Conservation (phyloP, 768 basidiomycete genomes). For the Hirschioporus abietinus region DNA sequence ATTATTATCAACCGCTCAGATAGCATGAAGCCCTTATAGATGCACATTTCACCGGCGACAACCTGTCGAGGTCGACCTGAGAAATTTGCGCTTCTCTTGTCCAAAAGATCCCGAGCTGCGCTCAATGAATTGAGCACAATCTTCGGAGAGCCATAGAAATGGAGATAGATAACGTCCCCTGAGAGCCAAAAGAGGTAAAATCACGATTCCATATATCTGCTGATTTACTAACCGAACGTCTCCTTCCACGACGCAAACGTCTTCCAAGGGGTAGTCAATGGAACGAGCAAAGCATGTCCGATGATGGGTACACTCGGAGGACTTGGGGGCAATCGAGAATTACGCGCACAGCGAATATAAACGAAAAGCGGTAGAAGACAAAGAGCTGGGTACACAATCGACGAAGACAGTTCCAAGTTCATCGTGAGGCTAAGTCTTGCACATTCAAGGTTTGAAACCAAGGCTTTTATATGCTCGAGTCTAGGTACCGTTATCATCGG, state of each 20-base stretch:
- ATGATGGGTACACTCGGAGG: slow-evolving; percentile 24
- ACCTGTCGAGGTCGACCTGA: slow-evolving; percentile 9
- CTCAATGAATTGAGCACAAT: slow-evolving; percentile 13
- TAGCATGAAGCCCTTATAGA: background rate
- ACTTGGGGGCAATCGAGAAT: slow-evolving; percentile 21
- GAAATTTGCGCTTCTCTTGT: slow-evolving; percentile 12
- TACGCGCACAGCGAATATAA: background rate
- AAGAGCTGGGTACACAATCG: background rate
- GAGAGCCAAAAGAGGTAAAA: background rate
- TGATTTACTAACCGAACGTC: slow-evolving; percentile 19
- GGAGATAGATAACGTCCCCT: slow-evolving; percentile 16
- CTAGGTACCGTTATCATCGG: too few species aligned
- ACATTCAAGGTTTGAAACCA: too few species aligned
- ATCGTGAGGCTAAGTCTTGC: too few species aligned
- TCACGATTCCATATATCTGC: background rate
- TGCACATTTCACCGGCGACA: slow-evolving; percentile 11
- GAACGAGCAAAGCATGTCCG: slow-evolving; percentile 26
- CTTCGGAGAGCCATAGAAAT: slow-evolving; percentile 10
- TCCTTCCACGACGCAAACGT: slow-evolving; percentile 24
- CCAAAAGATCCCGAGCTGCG: slow-evolving; percentile 11
- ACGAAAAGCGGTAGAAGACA: background rate
- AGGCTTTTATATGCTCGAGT: too few species aligned
- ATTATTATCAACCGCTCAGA: too few species aligned
- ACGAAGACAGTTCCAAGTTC: too few species aligned
- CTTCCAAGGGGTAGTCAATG: slow-evolving; percentile 18